Conservation (phyloP, 805 yeast genomes). For the Komagataella phaffii region DNA sequence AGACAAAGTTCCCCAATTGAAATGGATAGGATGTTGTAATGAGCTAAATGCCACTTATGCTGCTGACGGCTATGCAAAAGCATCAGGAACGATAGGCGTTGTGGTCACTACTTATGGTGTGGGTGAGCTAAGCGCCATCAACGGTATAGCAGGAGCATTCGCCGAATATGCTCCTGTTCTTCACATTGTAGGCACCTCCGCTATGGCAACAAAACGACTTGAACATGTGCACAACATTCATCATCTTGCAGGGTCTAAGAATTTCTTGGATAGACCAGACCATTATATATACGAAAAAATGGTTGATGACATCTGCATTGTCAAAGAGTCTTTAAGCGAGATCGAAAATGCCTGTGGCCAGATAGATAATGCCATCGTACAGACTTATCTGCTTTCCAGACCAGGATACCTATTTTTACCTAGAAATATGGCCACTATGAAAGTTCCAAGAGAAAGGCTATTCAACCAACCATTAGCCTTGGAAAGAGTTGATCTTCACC, state of each 20-base stretch:
- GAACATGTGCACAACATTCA: slow-evolving; percentile 24
- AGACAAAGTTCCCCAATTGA: slow-evolving; percentile 15
- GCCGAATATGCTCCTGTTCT: slow-evolving; percentile 32
- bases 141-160: slow-evolving; percentile 34
- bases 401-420: slow-evolving; percentile 84
- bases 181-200: slow-evolving; percentile 35
- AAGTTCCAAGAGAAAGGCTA: neutral
- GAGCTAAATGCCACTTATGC: slow-evolving; percentile 39
- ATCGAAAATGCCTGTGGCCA: slow-evolving; percentile 36
- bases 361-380: slow-evolving; percentile 53
- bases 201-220: slow-evolving; percentile 6
- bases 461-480: slow-evolving; percentile 3
- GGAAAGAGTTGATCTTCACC: neutral
- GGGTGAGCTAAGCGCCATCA: slow-evolving; percentile 36
- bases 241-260: slow-evolving; percentile 43
- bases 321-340: slow-evolving; percentile 33
- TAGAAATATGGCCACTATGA: slow-evolving; percentile 32
- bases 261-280: slow-evolving; percentile 41
- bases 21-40: slow-evolving; percentile 33
- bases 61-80: slow-evolving; percentile 32
- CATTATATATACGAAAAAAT: slow-evolving; percentile 54
- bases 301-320: slow-evolving; percentile 42
- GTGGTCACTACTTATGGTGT: slow-evolving; percentile 36
- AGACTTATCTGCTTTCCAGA: slow-evolving; percentile 41
- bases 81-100: slow-evolving; percentile 22